Base-by-base conservation (phyloP, 2,329 filamentous ascomycete species). In the Epichloe sibirici region DNA sequence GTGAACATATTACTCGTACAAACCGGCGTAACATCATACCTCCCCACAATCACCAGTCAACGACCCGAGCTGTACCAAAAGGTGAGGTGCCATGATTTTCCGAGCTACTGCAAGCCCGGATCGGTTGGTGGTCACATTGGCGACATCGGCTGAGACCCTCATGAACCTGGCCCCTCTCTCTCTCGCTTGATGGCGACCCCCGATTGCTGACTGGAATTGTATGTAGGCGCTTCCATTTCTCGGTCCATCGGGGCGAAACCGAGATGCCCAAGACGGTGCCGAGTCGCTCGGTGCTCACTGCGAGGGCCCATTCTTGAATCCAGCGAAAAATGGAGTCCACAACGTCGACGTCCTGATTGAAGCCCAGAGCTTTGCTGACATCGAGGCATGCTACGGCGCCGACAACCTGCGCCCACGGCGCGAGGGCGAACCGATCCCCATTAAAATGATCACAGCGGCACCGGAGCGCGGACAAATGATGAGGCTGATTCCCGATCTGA, bases 261-360 rank as follows among this genome's bases (percentile, higher is more conserved):
- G 86, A 56, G 66, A 76, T 49, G 72, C 87, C 37, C 67, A 74
- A 42, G 79, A 88, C 57, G 90, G 90, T 45, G 83, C 88, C 47
- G 90, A 95, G 69, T 93, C 88, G 0, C 78, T 96, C 13, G 90
- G 90, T 34, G 90, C 90, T 3, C 90, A 96, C 63, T 86, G 88
- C 64, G 90, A 96, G 74, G 90, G 90, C 0, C 90, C 90, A 0
- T 96, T 96, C 69, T 75, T 96, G 52, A 88, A 74, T 61, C 83
- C 86, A 0, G 80, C 81, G 46, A 91, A 91, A 65, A 94, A 95
- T 63, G 90, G 90, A 49, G 85, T 94, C 39, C 90, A 95, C 73
- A 88, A 86, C 62, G 71, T 77, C 17, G 78, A 83, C 52, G 85
- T 93, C 15, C 75, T 95, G 45, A 80, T 76, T 42, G 70, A 81